phyloP scores from a whole-genome alignment of 169 alveolate genomes.

The Fabrea salina region DNA sequence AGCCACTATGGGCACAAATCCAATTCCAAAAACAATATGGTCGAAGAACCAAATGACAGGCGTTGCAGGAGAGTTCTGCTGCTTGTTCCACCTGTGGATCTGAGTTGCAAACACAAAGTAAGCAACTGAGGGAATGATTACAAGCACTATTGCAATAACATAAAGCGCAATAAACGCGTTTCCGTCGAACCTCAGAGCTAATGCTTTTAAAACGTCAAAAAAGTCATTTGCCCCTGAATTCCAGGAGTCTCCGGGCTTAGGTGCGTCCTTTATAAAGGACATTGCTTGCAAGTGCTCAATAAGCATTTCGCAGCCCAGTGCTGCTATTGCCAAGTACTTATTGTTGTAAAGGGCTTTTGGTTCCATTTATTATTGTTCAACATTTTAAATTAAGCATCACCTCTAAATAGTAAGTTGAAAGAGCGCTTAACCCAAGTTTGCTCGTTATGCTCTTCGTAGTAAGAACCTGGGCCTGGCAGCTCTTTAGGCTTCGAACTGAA shows the following conservation, averaged over 20 bases:
- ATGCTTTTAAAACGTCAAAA: neutral
- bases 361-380: no score
- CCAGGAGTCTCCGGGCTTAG: neutral
- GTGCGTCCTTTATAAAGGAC: constrained; percentile 13
- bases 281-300: constrained; percentile 19
- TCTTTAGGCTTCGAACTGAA: neutral
- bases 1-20: neutral
- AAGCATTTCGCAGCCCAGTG: neutral
- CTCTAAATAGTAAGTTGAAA: constrained; percentile 23
- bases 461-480: constrained; percentile 33
- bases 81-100: neutral
- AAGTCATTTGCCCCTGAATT: neutral
- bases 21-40: constrained; percentile 12
- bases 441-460: neutral
- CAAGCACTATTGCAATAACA: neutral
- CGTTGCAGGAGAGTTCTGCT: neutral
- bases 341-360: no score
- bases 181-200: constrained; percentile 14
- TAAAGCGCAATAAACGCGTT: constrained; percentile 1
- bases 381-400: neutral
- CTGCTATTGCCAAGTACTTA: neutral
- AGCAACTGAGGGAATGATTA: neutral
- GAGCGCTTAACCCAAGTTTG: neutral
- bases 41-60: constrained; percentile 14
- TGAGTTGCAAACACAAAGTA: neutral